Conservation (phyloP, 2,329 filamentous ascomycete species). For the Pyrenochaeta sp. region DNA sequence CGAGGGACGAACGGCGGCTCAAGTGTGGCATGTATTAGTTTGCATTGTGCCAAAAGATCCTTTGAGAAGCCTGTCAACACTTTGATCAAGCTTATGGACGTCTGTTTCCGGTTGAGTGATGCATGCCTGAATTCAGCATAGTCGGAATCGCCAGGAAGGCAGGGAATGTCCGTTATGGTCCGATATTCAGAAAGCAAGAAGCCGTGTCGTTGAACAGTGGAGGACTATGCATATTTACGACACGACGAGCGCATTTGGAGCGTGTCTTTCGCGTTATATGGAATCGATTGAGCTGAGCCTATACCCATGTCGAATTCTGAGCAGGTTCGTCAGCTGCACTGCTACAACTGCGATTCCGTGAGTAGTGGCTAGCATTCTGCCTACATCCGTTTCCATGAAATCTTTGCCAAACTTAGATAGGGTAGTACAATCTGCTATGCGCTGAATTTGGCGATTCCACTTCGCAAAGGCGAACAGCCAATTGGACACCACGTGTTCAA, state of each 20-base stretch:
- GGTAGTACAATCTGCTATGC: no score
- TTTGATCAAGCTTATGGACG: background rate
- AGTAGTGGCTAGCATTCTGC: background rate
- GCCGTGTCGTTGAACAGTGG: no score
- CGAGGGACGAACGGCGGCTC: background rate
- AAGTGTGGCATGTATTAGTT: background rate
- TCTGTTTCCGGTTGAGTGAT: background rate
- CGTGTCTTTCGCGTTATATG: background rate
- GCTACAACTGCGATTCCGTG: background rate
- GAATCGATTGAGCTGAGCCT: background rate
- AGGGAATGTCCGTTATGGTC: no score
- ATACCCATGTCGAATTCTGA: background rate
- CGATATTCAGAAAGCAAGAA: no score
- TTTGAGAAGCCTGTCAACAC: background rate
- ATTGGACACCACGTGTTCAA: no score
- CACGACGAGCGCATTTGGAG: background rate
- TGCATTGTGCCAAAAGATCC: background rate
- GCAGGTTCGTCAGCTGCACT: constrained; percentile 1
- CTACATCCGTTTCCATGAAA: background rate
- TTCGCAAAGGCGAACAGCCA: no score
- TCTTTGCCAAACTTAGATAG: no score
- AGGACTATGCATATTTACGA: background rate
- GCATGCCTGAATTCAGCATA: background rate
- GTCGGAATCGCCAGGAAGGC: no score
- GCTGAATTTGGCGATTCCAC: no score